Conservation (phyloP, 495 filamentous ascomycete species). For the Lasiosphaeris hirsuta region DNA sequence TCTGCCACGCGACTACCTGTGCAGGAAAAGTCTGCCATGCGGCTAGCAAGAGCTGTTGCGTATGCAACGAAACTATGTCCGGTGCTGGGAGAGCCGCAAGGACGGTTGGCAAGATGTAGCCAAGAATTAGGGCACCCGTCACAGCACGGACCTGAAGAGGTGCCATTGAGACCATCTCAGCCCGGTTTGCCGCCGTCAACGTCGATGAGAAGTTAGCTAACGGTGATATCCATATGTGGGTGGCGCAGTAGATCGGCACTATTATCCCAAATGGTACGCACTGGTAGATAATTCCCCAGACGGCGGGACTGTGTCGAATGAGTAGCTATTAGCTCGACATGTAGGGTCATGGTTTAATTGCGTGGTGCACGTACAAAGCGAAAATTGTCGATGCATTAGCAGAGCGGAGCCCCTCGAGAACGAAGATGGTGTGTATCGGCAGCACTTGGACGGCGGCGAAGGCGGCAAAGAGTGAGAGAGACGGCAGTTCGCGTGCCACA, state of each 20-base stretch:
- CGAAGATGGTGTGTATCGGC: neutral
- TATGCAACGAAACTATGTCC: neutral
- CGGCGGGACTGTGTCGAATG: neutral
- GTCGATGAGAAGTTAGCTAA: neutral
- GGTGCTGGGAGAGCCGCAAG: neutral
- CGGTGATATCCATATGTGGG: neutral
- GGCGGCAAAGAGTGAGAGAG: neutral
- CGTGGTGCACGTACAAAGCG: neutral
- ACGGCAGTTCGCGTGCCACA: neutral
- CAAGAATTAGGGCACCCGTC: neutral
- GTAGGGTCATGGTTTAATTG: neutral
- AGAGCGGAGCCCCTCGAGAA: conserved; percentile 1
- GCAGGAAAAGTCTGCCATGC: neutral
- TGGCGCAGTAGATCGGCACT: neutral
- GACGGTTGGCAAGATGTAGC: neutral
- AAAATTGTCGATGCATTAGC: too few relatives aligned
- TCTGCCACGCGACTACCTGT: neutral
- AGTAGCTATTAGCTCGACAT: neutral
- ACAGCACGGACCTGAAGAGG: neutral
- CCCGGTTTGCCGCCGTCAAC: neutral
- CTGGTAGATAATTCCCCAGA: conserved; percentile 1
- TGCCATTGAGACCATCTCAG: neutral
- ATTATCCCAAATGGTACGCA: neutral
- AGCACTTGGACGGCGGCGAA: conserved; percentile 1
- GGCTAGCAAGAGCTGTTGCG: neutral